Conservation (phyloP, 306 rosid species). For the Vigna radiata region DNA sequence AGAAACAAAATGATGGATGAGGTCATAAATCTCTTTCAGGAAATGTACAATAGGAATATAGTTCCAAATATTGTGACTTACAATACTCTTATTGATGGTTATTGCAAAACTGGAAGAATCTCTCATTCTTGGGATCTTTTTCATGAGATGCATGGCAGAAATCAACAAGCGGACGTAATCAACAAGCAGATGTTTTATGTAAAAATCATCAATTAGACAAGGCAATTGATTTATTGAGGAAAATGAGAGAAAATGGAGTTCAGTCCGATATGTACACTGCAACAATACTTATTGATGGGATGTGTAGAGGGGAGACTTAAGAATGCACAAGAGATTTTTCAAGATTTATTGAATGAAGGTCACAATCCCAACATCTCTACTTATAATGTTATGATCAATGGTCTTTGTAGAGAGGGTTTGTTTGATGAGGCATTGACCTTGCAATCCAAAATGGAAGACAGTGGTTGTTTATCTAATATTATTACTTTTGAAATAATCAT, state of each 20-base stretch:
- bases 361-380: accelerated
- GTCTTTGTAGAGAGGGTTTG: too few species aligned
- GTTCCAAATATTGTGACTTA: background rate
- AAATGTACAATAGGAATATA: background rate
- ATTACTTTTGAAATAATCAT: too few species aligned
- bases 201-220: background rate
- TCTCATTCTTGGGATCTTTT: background rate
- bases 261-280: too few species aligned
- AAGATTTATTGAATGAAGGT: background rate
- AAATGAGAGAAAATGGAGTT: constrained; percentile 1
- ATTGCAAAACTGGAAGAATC: background rate
- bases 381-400: background rate
- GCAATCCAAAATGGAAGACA: too few species aligned
- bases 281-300: constrained; percentile 10
- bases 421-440: too few species aligned
- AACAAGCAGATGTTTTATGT: background rate
- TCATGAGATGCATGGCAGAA: background rate
- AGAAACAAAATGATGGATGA: background rate
- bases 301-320: background rate
- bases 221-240: background rate
- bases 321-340: background rate
- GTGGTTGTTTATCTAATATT: too few species aligned
- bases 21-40: background rate
- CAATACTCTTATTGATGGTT: background rate
- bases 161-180: background rate